Conservation (phyloP, 2,329 filamentous ascomycete species). For the Curvularia spicifera region DNA sequence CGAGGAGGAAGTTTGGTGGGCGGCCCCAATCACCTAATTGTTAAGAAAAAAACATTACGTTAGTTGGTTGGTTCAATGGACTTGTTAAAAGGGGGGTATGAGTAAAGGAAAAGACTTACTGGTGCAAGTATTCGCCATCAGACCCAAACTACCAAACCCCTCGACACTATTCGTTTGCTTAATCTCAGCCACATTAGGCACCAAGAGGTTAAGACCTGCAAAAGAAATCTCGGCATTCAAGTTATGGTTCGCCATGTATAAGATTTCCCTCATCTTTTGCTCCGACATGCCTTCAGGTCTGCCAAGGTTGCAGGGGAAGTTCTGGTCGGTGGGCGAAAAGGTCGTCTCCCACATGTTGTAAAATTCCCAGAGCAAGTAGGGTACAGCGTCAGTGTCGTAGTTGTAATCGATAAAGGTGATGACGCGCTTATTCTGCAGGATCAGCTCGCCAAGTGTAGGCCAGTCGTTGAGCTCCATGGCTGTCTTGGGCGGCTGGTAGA, state of each 20-base stretch:
- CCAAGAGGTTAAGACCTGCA: slow-evolving; percentile 38
- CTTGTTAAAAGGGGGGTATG: background rate
- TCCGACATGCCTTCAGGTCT: slow-evolving; percentile 71
- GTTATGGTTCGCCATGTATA: slow-evolving; percentile 93
- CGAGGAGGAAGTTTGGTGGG: slow-evolving; percentile 51
- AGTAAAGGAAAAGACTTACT: slow-evolving; percentile 33
- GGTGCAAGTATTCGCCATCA: slow-evolving; percentile 42
- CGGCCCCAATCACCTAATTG: slow-evolving; percentile 42
- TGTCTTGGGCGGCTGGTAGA: slow-evolving; percentile 75
- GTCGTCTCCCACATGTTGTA: slow-evolving; percentile 91
- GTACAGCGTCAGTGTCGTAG: slow-evolving; percentile 77
- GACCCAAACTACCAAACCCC: slow-evolving; percentile 44
- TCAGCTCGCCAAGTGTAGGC: slow-evolving; percentile 77
- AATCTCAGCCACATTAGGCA: slow-evolving; percentile 47
- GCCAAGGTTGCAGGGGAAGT: slow-evolving; percentile 80
- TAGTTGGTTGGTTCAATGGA: background rate
- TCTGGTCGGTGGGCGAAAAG: slow-evolving; percentile 72
- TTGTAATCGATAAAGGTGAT: slow-evolving; percentile 52
- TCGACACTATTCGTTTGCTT: slow-evolving; percentile 46
- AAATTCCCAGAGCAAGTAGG: slow-evolving; percentile 89
- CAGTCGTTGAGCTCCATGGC: slow-evolving; percentile 81
- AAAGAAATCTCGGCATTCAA: slow-evolving; percentile 73
- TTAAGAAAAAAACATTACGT: background rate
- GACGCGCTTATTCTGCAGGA: slow-evolving; percentile 46
- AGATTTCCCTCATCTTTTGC: slow-evolving; percentile 61